phyloP scores from a whole-genome alignment of 2,329 filamentous ascomycete genomes.

The Clonostachys sp. region DNA sequence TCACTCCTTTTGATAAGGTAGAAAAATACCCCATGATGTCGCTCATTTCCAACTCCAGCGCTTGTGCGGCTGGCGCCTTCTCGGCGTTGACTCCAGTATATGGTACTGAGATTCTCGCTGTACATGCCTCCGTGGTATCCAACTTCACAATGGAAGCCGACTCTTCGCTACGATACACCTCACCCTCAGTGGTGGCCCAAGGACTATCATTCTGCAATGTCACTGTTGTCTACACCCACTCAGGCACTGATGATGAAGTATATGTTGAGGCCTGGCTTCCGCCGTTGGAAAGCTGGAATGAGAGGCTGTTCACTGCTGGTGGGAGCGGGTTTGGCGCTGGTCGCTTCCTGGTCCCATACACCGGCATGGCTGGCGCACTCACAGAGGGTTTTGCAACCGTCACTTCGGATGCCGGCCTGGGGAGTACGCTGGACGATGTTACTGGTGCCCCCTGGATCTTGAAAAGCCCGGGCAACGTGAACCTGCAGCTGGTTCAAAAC shows the following conservation, averaged over 20 bases:
- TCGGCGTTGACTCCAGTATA: neutral
- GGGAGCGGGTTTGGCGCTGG: constrained; percentile 20
- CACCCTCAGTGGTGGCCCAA: constrained; percentile 15
- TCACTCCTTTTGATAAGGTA: no score
- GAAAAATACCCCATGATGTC: constrained; percentile 2
- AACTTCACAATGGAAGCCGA: constrained; percentile 8
- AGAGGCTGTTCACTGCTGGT: constrained; percentile 17
- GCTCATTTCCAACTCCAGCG: constrained; percentile 7
- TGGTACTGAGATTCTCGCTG: constrained; percentile 8
- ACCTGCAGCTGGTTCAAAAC: constrained; percentile 13
- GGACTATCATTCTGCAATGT: constrained; percentile 8
- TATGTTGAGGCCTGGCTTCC: constrained; percentile 14
- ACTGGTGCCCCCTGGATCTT: constrained; percentile 1
- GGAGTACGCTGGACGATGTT: neutral
- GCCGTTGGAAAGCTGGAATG: constrained; percentile 15
- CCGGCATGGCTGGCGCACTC: constrained; percentile 6
- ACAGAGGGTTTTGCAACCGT: constrained; percentile 8
- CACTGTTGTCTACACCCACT: constrained; percentile 6
- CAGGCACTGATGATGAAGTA: constrained; percentile 1
- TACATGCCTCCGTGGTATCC: neutral
- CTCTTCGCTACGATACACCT: constrained; percentile 6
- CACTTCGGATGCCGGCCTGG: constrained; percentile 7
- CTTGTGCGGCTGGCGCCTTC: constrained; percentile 11
- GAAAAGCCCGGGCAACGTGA: constrained; percentile 11
- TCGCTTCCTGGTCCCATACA: neutral